Percentiles rank a stretch among this genome's conserved stretches.
Conservation (phyloP, 495 filamentous ascomycete species). For the Cercophora scortea region DNA sequence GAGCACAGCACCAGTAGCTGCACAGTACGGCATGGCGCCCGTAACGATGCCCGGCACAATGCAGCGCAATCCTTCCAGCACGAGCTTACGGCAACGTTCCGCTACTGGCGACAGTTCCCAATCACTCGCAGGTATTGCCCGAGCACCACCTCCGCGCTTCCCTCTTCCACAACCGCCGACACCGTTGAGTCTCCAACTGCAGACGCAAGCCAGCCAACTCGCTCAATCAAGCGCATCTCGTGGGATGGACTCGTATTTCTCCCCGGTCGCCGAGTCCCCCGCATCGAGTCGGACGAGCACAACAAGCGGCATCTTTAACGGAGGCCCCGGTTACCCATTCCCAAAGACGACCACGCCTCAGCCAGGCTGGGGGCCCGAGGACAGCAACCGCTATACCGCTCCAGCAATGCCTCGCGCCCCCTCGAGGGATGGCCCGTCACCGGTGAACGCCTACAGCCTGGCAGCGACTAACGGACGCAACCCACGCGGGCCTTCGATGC, state of each 20-base stretch:
- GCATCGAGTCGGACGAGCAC: slow-evolving; percentile 72
- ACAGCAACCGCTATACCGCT: slow-evolving; percentile 74
- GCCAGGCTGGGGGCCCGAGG: slow-evolving; percentile 54
- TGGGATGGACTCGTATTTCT: slow-evolving; percentile 76
- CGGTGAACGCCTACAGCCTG: slow-evolving; percentile 48
- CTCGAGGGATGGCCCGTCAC: slow-evolving; percentile 67
- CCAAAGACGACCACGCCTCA: slow-evolving; percentile 63
- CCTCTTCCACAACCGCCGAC: slow-evolving; percentile 51
- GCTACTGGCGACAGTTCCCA: slow-evolving; percentile 63
- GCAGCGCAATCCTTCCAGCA: slow-evolving; percentile 72
- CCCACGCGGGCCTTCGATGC: slow-evolving; percentile 72
- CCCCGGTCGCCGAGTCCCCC: slow-evolving; percentile 76
- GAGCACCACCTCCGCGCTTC: slow-evolving; percentile 60
- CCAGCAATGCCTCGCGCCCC: slow-evolving; percentile 73
- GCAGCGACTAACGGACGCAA: slow-evolving; percentile 47
- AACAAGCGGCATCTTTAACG: slow-evolving; percentile 50
- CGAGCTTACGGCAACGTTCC: slow-evolving; percentile 72
- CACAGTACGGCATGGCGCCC: slow-evolving; percentile 8
- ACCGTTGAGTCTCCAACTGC: slow-evolving; percentile 54
- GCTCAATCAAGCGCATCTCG: slow-evolving; percentile 38
- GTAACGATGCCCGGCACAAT: slow-evolving; percentile 35
- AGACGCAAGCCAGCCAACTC: slow-evolving; percentile 47
- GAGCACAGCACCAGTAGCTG: neutral
- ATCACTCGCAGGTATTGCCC: slow-evolving; percentile 37
- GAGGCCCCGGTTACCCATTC: slow-evolving; percentile 60